phyloP scores from a whole-genome alignment of 2,329 filamentous ascomycete genomes.

The Balansia obtecta region DNA sequence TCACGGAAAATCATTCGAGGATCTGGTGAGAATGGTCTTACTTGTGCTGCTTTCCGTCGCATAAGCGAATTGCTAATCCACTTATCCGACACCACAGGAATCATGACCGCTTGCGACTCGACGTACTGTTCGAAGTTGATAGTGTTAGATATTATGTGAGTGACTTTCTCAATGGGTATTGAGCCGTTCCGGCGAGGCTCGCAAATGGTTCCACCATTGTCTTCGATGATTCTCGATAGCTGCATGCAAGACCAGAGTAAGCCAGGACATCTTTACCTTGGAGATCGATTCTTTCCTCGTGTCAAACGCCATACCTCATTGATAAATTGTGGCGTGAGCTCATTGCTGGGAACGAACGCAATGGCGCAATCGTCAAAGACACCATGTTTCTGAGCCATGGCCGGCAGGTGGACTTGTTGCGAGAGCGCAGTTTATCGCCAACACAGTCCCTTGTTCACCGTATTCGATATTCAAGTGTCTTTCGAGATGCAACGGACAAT shows the following conservation, averaged over 20 bases:
- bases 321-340: slow-evolving; percentile 27
- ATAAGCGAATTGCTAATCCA: slow-evolving; percentile 67
- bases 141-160: slow-evolving; percentile 54
- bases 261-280: not conserved
- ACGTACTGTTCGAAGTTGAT: slow-evolving; percentile 87
- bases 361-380: slow-evolving; percentile 31
- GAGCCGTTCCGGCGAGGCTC: slow-evolving; percentile 35
- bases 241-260: slow-evolving; percentile 13
- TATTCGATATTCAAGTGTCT: no score
- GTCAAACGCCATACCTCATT: slow-evolving; percentile 21
- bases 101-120: slow-evolving; percentile 60
- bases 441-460: not conserved
- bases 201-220: slow-evolving; percentile 38
- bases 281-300: no score
- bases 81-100: slow-evolving; percentile 68
- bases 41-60: slow-evolving; percentile 59
- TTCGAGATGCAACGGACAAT: no score
- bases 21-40: slow-evolving; percentile 81
- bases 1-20: slow-evolving; percentile 82
- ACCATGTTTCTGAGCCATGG: slow-evolving; percentile 18
- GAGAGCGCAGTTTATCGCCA: not conserved
- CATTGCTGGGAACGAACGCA: slow-evolving; percentile 32
- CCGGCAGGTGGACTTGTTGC: not conserved
- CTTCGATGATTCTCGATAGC: slow-evolving; percentile 29
- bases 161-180: slow-evolving; percentile 33